Base-by-base conservation (phyloP, 305 asterid genomes). In the Rubia balearica region DNA sequence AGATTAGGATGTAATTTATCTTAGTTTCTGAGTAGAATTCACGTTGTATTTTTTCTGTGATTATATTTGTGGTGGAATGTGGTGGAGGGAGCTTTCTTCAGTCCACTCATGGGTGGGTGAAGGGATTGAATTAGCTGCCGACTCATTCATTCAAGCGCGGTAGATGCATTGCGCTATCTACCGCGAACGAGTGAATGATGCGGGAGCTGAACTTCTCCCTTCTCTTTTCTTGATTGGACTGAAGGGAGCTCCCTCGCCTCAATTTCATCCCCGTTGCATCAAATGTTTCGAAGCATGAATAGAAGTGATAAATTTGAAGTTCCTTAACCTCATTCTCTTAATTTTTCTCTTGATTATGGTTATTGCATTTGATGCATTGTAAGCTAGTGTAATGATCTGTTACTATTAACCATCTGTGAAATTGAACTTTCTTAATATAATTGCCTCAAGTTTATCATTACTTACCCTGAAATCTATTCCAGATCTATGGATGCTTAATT, bases 181-280 rank as follows among this genome's bases (percentile, higher is more conserved):
- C 55, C 71, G 81, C 68, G 87, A 82, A 77, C 88, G 96, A 40
- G 85, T 83, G 89, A 86, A 89, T 89, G 96, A 86, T 72, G 84
- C 89, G 89, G 95, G 88, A 89, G 92, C 74, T 81, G 70, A 85
- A 83, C 78, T 83, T 84, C 87, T 74, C 36, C 87, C 86, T 77
- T 68, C 77, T 79, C 83, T 80, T 83, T 65, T 83, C 90, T 71
- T 88, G 90, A 83, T 86, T 88, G 96, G 96, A 89, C 96, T 89
- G 96, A 89, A 89, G 96, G 94, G 94, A 89, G 94, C 96, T 89
- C 96, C 92, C 89, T 78, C 41, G 65, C 63, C 45, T 68, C 62
- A 62, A 63, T 61, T 61, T 61, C 57, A 67, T 70, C 65, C 9
- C 36, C 13, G 8, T 45, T 33, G 38, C 48, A 27, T 49, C 62